Evolutionary conservation across 495 filamentous ascomycete genomes (phyloP).

Genomic region (Ascobolus immersus): DNA sequence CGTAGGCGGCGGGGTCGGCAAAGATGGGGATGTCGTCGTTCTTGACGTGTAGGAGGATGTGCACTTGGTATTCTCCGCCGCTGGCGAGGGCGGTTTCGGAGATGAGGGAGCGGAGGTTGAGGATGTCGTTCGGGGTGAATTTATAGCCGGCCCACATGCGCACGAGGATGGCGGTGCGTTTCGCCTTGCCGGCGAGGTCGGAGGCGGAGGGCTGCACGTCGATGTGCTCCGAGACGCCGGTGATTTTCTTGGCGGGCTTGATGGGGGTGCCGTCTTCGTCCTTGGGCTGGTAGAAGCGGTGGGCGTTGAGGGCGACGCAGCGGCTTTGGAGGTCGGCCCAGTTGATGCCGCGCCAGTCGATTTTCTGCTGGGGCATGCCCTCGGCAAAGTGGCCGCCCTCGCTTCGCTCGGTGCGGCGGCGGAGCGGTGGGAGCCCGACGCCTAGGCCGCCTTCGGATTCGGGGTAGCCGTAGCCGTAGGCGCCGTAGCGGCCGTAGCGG

Average conservation of each 20-base stretch:
- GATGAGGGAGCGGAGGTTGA: conserved; percentile 45
- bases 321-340: conserved; percentile 45
- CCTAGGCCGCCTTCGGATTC: conserved; percentile 51
- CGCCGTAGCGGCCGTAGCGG: conserved; percentile 60
- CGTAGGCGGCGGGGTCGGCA: conserved; percentile 26
- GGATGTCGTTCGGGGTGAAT: conserved; percentile 45
- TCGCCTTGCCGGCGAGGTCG: conserved; percentile 15
- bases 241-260: conserved; percentile 4
- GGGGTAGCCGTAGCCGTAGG: conserved; percentile 75
- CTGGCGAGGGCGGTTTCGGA: conserved; percentile 45
- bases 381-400: conserved; percentile 45
- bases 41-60: conserved; percentile 48
- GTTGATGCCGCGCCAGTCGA: conserved; percentile 40
- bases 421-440: too few species aligned
- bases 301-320: conserved; percentile 36
- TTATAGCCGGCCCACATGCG: conserved; percentile 40
- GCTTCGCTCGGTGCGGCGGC: conserved; percentile 43
- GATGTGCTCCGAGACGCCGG: conserved; percentile 3
- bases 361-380: conserved; percentile 13
- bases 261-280: conserved; percentile 1
- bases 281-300: conserved; percentile 22
- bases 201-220: neutral
- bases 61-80: conserved; percentile 54
- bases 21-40: conserved; percentile 31
- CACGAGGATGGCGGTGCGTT: conserved; percentile 43